Base-by-base conservation (phyloP, 441 rosid genomes). In the Jatropha podagrica region DNA sequence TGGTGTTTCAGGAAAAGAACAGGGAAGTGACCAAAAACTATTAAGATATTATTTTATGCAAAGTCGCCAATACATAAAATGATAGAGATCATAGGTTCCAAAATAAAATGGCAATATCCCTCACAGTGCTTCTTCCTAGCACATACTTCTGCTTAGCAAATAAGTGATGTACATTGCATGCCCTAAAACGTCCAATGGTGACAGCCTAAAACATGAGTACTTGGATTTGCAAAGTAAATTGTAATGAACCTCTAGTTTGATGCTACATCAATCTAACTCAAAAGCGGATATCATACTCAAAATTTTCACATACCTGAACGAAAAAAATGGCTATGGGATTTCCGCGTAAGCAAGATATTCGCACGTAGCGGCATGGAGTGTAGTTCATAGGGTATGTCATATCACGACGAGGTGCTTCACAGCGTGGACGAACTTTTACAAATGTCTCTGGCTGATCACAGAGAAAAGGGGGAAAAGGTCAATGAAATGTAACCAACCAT, bases 391-490 rank as follows among this genome's bases (percentile, higher is more conserved):
- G 93, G 76, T 91, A 92, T 77, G 85, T 84, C 92, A 92, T 85
- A 81, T 92, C 96, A 60, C 96, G 94, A 54, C 97, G 93, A 73
- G 97, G 97, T 59, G 96, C 97, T 86, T 92, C 97, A 82, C 96
- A 92, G 27, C 96, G 92, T 13, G 97, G 92, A 52, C 97, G 92
- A 82, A 87, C 94, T 82, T 85, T 92, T 67, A 87, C 87, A 85
- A 92, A 91, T 78, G 94, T 83, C 84, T 92, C 97, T 32, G 97
- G 97, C 96, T 92, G 88, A 61, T 76, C 71, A 84, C 20, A 58
- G 17, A 60, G 52, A 15, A 80, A 76, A 78, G 64, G 65, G 41
- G 6, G 46, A 15, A 27, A 69, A 8, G 17, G n/a, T 76, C 71
- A 79, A 9, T 44, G 69, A 41, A 72, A 32, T 18, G 69, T 56